Percentiles rank a stretch among this genome's conserved stretches.
These are phyloP conservation scores for Rhodotorula sp. DNA, from an alignment of 1,284 basidiomycete genomes.

Conservation along the genomic window DNA sequence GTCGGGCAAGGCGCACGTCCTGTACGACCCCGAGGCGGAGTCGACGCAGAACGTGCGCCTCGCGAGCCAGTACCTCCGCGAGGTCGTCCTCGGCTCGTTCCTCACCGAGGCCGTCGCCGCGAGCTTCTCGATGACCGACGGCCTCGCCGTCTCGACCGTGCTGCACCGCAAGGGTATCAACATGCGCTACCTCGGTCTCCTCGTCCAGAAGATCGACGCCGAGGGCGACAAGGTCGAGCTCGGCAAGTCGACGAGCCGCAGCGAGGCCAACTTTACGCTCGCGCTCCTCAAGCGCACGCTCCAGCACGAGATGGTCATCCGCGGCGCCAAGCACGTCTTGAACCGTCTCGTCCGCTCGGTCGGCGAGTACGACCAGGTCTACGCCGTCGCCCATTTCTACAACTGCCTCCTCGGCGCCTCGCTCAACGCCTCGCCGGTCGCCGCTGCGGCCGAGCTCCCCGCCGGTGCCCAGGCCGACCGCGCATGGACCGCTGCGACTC, in stretches of 20 bases:
- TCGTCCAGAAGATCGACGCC: slow-evolving; percentile 52
- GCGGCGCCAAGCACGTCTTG: slow-evolving; percentile 59
- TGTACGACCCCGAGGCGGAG: slow-evolving; percentile 56
- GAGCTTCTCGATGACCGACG: slow-evolving; percentile 56
- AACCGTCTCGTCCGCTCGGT: slow-evolving; percentile 52
- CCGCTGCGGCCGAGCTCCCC: slow-evolving; percentile 50
- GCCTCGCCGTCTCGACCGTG: slow-evolving; percentile 55
- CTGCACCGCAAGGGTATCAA: slow-evolving; percentile 62
- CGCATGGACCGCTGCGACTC: slow-evolving; percentile 56
- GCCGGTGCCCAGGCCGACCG: slow-evolving; percentile 45
- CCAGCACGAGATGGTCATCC: slow-evolving; percentile 60
- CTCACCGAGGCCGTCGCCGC: slow-evolving; percentile 56
- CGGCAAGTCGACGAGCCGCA: slow-evolving; percentile 21
- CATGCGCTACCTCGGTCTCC: slow-evolving; percentile 60
- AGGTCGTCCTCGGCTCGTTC: slow-evolving; percentile 55
- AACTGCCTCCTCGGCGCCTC: slow-evolving; percentile 60
- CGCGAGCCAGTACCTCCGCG: slow-evolving; percentile 57
- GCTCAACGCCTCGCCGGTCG: slow-evolving; percentile 53
- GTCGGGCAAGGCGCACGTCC: slow-evolving; percentile 19
- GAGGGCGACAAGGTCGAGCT: slow-evolving; percentile 47
- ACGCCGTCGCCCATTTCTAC: slow-evolving; percentile 59
- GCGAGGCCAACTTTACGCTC: slow-evolving; percentile 43
- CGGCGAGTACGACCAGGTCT: slow-evolving; percentile 52
- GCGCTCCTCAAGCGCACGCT: slow-evolving; percentile 47
- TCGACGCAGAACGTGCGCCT: slow-evolving; percentile 58